Evolutionary conservation across 2,329 filamentous ascomycete genomes (phyloP), one percentile per base, ranked within the genome.

Genomic region (Colletotrichum sp.): DNA sequence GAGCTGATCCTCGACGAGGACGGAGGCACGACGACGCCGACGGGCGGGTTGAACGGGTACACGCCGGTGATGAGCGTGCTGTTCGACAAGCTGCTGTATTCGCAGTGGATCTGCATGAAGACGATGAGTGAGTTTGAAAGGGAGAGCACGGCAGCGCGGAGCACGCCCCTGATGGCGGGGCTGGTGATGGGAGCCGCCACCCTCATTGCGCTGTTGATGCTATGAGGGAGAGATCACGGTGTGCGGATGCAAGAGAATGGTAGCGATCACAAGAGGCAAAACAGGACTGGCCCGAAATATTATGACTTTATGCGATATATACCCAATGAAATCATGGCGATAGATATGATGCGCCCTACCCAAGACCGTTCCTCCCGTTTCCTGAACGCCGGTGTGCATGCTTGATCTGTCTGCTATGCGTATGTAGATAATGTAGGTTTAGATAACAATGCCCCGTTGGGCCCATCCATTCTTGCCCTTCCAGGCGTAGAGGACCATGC

Each of bases 401-500:
- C 65, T n/a, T 49, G 26, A 18, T 59, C 44, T 28, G 49, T 59
- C 44, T 28, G 69, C 18, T 62, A 5, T 59, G 6, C 8, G 18
- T 67, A 9, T 24, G 7, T 44, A 62, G 16, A 62, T 24, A 7
- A 16, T n/a, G 12, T 26, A 49, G 44, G 28, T 34, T 32, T 83
- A 90, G 67, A 92, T 90, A 21, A 95, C 90, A 82, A 98, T 92
- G 0, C 95, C 95, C 75, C 95, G 90, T 81, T 90, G 90, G 77
- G 89, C 90, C 96, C 96, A 98, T 0, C 95, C 94, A 26, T 90
- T 89, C 72, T 86, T 90, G 3, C 95, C 95, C 83, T 93, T 94
- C 96, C 96, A 98, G 8, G 96, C 96, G 89, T 92, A 93, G 18
- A 93, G 78, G 86, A 96, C 93, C 79, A 95, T 85, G 5, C 87